Conservation (phyloP, 2,329 filamentous ascomycete species). For the Colletotrichum truncatum region DNA sequence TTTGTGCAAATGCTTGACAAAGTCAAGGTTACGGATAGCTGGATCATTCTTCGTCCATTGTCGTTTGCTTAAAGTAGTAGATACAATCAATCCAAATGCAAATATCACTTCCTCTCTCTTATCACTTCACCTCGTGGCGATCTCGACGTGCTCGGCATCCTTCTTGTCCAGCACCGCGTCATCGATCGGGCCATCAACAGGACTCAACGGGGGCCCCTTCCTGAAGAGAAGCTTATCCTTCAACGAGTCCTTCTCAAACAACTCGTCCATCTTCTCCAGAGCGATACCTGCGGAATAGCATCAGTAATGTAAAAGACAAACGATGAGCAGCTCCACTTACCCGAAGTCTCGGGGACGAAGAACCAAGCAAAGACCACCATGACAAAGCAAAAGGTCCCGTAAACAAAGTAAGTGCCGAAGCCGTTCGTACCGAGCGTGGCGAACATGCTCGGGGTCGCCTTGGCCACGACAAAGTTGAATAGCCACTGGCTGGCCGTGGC, state of each 20-base stretch:
- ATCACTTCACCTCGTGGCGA: too few relatives aligned
- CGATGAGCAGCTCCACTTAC: constrained; percentile 45
- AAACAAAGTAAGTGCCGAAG: constrained; percentile 65
- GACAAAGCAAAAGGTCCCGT: constrained; percentile 63
- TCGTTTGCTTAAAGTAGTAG: too few relatives aligned
- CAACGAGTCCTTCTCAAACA: constrained; percentile 33
- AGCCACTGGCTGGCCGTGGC: constrained; percentile 71
- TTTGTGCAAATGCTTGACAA: too few relatives aligned
- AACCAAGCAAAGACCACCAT: constrained; percentile 60
- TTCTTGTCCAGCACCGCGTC: constrained; percentile 6
- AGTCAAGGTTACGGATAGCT: too few relatives aligned
- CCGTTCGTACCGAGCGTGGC: constrained; percentile 39
- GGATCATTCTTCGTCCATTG: too few relatives aligned
- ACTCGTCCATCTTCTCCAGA: constrained; percentile 40
- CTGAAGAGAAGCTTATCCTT: not conserved
- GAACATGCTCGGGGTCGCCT: constrained; percentile 69
- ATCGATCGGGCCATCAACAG: not conserved
- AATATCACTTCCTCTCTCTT: not conserved
- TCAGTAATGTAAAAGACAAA: too few relatives aligned
- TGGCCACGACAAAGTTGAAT: constrained; percentile 71
- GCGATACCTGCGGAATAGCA: constrained; percentile 20
- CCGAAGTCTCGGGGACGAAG: constrained; percentile 66
- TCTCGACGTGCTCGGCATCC: constrained; percentile 5
- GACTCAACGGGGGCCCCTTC: not conserved
- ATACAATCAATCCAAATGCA: fast-evolving